Conservation (phyloP, 768 basidiomycete species). For the Scleroderma citrinum region DNA sequence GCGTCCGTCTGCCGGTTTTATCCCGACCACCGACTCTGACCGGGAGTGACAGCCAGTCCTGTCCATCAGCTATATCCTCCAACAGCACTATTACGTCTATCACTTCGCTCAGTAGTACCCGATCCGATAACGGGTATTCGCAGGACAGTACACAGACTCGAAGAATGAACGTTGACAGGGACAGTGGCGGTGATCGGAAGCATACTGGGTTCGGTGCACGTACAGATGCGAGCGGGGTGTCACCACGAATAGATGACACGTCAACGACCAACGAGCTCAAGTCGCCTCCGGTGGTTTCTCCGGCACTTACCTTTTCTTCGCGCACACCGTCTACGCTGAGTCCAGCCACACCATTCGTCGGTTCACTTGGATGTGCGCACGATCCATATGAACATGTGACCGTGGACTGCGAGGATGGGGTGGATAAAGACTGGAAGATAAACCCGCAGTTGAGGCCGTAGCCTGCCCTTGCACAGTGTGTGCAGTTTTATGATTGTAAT, state of each 20-base stretch:
- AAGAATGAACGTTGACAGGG: no score
- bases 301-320: slow-evolving; percentile 63
- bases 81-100: slow-evolving; percentile 19
- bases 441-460: slow-evolving; percentile 14
- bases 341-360: slow-evolving; percentile 68
- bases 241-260: slow-evolving; percentile 9
- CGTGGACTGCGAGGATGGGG: slow-evolving; percentile 16
- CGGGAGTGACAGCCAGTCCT: background rate
- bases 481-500: background rate
- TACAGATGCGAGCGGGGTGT: slow-evolving; percentile 8
- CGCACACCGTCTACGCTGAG: slow-evolving; percentile 61
- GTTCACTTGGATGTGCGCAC: slow-evolving; percentile 38
- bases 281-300: slow-evolving; percentile 57
- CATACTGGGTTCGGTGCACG: slow-evolving; percentile 5
- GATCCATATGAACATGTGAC: slow-evolving; percentile 27
- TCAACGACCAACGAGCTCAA: slow-evolving; percentile 24
- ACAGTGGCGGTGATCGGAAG: slow-evolving; percentile 1
- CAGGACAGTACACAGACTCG: slow-evolving; percentile 13
- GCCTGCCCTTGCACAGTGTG: no score
- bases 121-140: slow-evolving; percentile 20
- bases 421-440: slow-evolving; percentile 21
- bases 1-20: no score
- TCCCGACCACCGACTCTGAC: no score
- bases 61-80: slow-evolving; percentile 14
- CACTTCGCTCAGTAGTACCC: slow-evolving; percentile 13